phyloP scores from a whole-genome alignment of 441 rosid genomes.

The Pelargonium citronellum region DNA sequence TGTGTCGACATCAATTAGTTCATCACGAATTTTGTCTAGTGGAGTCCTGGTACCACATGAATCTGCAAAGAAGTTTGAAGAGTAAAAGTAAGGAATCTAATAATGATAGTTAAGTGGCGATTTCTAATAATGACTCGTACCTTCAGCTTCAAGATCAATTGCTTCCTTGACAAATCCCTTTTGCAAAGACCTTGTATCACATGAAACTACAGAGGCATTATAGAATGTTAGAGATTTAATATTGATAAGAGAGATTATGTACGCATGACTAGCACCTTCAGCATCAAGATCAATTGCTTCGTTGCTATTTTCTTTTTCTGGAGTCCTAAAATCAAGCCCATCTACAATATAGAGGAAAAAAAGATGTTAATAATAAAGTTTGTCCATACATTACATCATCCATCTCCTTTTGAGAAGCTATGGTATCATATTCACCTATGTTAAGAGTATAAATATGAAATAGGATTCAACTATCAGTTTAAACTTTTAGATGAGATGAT shows the following conservation, averaged over 20 bases:
- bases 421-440: neutral
- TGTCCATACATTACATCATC: neutral
- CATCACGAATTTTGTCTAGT: neutral
- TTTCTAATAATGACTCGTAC: neutral
- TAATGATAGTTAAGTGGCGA: neutral
- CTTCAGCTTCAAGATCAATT: neutral
- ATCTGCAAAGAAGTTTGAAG: neutral
- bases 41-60: neutral
- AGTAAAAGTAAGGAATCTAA: neutral
- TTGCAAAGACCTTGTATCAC: neutral
- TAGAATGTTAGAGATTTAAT: neutral
- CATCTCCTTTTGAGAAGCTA: constrained; percentile 5
- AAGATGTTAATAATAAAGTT: neutral
- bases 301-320: neutral
- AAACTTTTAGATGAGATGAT: too few relatives aligned
- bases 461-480: too few relatives aligned
- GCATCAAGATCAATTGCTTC: constrained; percentile 13
- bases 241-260: neutral
- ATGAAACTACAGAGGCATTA: neutral
- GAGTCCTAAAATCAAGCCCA: neutral
- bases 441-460: too few relatives aligned
- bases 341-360: neutral
- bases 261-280: constrained; percentile 4
- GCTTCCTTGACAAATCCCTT: neutral
- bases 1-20: neutral